Evolutionary conservation across 1,139 yeast genomes (phyloP), one percentile per base, ranked within the genome.

Genomic region (Spencermartinsiella ligniputridi): DNA sequence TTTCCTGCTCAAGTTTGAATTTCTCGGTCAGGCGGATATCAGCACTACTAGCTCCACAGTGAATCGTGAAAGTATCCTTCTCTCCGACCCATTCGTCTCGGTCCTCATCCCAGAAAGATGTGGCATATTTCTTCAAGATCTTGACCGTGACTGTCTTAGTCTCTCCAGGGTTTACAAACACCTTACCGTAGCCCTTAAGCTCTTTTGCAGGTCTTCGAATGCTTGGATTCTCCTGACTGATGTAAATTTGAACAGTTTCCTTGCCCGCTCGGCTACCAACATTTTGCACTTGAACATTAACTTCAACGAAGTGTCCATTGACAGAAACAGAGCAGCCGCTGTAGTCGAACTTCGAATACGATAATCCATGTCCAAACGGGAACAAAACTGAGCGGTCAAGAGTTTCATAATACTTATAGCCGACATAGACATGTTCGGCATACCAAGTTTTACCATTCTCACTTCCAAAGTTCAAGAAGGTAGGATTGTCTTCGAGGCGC

Each of bases 321-420:
- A 22, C 27, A 11, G 37, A 39, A 3, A 63, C 62, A 15, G 49
- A 41, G 45, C 66, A 52, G 36, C 64, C 55, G 3, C 60, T 53
- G 50, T 69, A 56, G 16, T 58, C 64, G 53, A 76, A 80, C 1
- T 64, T 51, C 6, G 83, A 72, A 61, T 79, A 80, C 2, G 83
- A 77, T 44, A 80, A 68, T 13, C 85, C 85, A 55, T 63, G 69
- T 13, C 85, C 85, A 61, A 80, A 80, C 40, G 83, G 79, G 67
- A 73, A 79, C 35, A 74, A 68, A 16, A 75, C 78, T 21, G 66
- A 62, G 43, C 60, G 68, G 49, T 71, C 69, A 27, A 69, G 49
- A 57, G 72, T 74, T 57, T 79, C 84, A 57, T 78, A 80, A 63
- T 66, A 77, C 53, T 78, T 69, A 64, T 80, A 78, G 18, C 85